Conservation (phyloP, 2,329 filamentous ascomycete species). For the Volutella citrinella region DNA sequence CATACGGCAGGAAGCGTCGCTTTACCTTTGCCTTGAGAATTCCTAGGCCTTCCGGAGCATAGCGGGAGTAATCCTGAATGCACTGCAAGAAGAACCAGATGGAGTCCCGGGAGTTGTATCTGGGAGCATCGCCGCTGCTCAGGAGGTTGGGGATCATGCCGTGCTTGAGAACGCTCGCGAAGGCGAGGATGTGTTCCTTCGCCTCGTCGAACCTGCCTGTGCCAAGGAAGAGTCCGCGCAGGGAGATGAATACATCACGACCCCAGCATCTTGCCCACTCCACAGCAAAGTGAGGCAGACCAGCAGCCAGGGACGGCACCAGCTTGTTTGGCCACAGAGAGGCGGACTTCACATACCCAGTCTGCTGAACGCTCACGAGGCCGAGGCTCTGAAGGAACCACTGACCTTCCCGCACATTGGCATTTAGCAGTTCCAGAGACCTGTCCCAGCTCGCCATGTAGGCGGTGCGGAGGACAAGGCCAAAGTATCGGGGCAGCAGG, state of each 20-base stretch:
- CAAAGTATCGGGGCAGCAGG: slow-evolving; percentile 89
- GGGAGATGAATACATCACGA: slow-evolving; percentile 92
- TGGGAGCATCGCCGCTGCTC: slow-evolving; percentile 76
- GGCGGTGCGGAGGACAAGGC: slow-evolving; percentile 79
- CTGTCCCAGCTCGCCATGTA: slow-evolving; percentile 81
- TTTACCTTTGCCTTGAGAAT: slow-evolving; percentile 75
- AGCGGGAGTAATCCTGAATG: slow-evolving; percentile 86
- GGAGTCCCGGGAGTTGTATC: slow-evolving; percentile 95
- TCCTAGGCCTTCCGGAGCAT: slow-evolving; percentile 72
- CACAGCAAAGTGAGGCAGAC: slow-evolving; percentile 88
- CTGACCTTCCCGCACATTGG: slow-evolving; percentile 75
- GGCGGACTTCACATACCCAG: slow-evolving; percentile 82
- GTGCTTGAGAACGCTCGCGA: slow-evolving; percentile 94
- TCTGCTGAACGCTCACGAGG: slow-evolving; percentile 89
- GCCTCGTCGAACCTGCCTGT: slow-evolving; percentile 87
- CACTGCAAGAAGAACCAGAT: slow-evolving; percentile 98
- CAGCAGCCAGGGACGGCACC: slow-evolving; percentile 86
- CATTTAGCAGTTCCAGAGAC: slow-evolving; percentile 74
- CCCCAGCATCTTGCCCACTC: slow-evolving; percentile 98
- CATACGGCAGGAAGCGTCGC: slow-evolving; percentile 87
- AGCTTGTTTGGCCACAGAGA: slow-evolving; percentile 84
- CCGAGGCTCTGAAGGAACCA: slow-evolving; percentile 85
- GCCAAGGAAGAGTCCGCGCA: slow-evolving; percentile 85
- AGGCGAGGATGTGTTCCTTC: slow-evolving; percentile 89
- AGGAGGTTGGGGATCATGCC: slow-evolving; percentile 97